These are phyloP conservation scores for Prunus armeniaca DNA, from an alignment of 306 rosid genomes.

Conservation along the genomic window DNA sequence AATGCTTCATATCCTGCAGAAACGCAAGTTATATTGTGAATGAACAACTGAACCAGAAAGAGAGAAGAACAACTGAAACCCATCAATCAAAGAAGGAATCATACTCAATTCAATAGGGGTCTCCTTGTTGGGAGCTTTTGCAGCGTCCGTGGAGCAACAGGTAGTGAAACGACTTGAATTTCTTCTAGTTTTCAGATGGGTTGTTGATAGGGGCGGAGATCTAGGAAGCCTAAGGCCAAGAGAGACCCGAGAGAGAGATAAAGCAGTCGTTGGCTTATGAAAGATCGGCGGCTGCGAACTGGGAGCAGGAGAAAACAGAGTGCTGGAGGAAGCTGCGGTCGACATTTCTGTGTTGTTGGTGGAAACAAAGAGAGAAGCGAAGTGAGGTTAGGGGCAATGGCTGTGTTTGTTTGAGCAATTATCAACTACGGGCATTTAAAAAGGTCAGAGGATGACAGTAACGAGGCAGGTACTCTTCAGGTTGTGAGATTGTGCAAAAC, in stretches of 20 bases:
- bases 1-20: slow-evolving; percentile 72
- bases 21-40: neutral
- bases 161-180: slow-evolving; percentile 25
- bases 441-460: neutral
- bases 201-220: slow-evolving; percentile 26
- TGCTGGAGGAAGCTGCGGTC: slow-evolving; percentile 37
- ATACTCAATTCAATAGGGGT: slow-evolving; percentile 61
- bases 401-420: too few relatives aligned
- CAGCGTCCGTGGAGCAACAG: slow-evolving; percentile 36
- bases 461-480: neutral
- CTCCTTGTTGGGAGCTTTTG: slow-evolving; percentile 32
- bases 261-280: slow-evolving; percentile 10
- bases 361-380: slow-evolving; percentile 5
- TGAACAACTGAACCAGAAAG: too few relatives aligned
- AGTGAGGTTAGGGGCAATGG: neutral
- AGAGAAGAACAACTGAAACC: neutral
- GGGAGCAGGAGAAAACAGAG: slow-evolving; percentile 30
- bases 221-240: slow-evolving; percentile 19
- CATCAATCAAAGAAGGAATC: neutral
- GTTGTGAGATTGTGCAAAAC: neutral
- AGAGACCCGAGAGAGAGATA: slow-evolving; percentile 15
- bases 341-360: slow-evolving; percentile 38
- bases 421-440: neutral
- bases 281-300: slow-evolving; percentile 24
- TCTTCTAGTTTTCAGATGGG: slow-evolving; percentile 19